Evolutionary conservation across 257 asterid genomes (phyloP).

Genomic region (Solanum paucissectum): DNA sequence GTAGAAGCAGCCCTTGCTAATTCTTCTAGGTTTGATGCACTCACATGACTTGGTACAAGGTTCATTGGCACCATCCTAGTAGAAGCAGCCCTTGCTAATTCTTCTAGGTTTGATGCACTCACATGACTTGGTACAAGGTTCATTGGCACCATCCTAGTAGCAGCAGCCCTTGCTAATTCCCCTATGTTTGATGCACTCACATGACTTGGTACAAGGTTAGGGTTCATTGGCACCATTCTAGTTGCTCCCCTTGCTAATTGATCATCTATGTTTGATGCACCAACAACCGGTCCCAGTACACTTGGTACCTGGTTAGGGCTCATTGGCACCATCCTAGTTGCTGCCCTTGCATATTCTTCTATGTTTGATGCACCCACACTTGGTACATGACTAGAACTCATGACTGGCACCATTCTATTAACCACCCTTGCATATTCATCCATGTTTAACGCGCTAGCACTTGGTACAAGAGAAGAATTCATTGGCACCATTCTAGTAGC

Average conservation of each 20-base stretch:
- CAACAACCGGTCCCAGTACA: background rate
- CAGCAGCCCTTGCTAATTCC: background rate
- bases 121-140: background rate
- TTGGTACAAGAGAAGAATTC: background rate
- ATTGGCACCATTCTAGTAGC: background rate
- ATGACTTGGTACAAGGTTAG: background rate
- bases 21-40: background rate
- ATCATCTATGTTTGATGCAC: background rate
- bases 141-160: background rate
- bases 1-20: background rate
- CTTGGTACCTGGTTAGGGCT: background rate
- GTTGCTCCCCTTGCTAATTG: background rate
- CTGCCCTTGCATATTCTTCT: background rate
- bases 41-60: background rate
- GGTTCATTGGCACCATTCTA: background rate
- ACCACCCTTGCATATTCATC: background rate
- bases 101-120: background rate
- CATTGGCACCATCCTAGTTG: background rate
- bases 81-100: background rate
- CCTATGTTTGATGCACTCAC: background rate
- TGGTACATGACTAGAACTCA: background rate
- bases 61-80: background rate
- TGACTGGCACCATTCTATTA: background rate
- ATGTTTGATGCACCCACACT: background rate
- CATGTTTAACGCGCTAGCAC: background rate